Base-by-base conservation (phyloP, 371 early-diverging fungal genomes). In the Caulochytrium protostelioides region DNA sequence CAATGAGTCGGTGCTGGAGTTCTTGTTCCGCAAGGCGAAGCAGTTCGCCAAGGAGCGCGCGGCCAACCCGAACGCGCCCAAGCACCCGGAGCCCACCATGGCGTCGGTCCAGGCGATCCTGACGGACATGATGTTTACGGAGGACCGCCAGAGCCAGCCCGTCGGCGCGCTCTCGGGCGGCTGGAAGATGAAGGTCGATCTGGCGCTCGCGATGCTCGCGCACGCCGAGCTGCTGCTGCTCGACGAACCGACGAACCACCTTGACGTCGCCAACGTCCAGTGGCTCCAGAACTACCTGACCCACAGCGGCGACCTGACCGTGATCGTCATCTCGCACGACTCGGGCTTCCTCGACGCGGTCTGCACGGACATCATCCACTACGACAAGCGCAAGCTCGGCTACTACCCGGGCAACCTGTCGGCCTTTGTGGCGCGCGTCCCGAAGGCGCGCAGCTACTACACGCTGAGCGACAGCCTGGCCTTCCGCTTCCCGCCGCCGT, bases 181-280 rank as follows among this genome's bases (percentile, higher is more conserved):
- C 30, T 85, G 86, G 86, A 76, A 75, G 54, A 80, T 80, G 79
- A 77, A 79, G 57, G 52, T 79, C 15, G 76, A 74, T 38, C 55
- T 85, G 41, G 80, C 80, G 15, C 68, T 76, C 39, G 86, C 83
- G 28, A 70, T 85, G 52, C 54, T 78, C 31, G 52, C 68, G 54
- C 71, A 79, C 28, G 81, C 84, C 14, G 81, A 83, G 48, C 74
- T 86, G 39, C 54, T 86, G 12, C 53, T 86, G 30, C 54, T 86
- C 39, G 87, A 86, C 54, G 87, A 86, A 57, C 87, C 87, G 30
- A 85, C 86, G 27, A 83, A 85, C 58, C 83, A 83, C 56, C 60
- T 85, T 70, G 84, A 86, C 53, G 74, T 69, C 26, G 58, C 52
- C 36, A 79, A 79, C 51, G 72, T 78, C 35, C 67, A 65, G 20